Conservation (phyloP, 129 eudicot genomes). For the Gnaphalium uliginosum region DNA sequence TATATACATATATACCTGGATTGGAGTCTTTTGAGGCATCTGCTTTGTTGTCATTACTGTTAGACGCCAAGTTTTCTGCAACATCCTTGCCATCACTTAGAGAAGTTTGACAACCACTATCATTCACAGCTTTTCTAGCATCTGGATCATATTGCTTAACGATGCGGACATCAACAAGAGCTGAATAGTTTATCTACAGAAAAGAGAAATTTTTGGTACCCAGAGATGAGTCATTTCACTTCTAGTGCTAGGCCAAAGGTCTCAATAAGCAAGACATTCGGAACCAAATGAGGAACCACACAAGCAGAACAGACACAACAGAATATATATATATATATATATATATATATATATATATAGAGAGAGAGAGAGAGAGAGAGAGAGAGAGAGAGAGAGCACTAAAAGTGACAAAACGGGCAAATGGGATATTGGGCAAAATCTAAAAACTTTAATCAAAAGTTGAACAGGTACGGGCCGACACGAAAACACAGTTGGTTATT, state of each 20-base stretch:
- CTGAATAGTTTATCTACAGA: conserved; percentile 72
- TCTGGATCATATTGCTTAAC: conserved; percentile 41
- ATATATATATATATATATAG: no score
- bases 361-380: no score
- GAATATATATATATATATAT: no score
- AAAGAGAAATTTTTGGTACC: neutral
- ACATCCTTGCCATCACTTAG: conserved; percentile 27
- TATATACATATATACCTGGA: conserved; percentile 45
- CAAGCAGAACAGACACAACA: neutral
- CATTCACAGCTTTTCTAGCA: conserved; percentile 34
- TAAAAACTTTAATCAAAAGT: neutral
- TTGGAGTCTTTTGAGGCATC: conserved; percentile 40
- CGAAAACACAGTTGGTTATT: neutral
- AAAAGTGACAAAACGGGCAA: conserved; percentile 9
- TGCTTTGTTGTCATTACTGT: conserved; percentile 34
- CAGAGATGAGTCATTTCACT: conserved; percentile 11
- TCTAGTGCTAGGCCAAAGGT: conserved; percentile 4
- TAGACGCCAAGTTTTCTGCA: conserved; percentile 24
- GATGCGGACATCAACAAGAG: conserved; percentile 76
- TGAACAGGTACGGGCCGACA: neutral
- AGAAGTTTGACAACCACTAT: conserved; percentile 34
- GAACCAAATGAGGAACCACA: neutral
- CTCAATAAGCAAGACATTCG: neutral
- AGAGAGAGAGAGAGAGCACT: neutral
- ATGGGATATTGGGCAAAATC: neutral